Evolutionary conservation across 495 filamentous ascomycete genomes (phyloP), one percentile per base, ranked within the genome.

Genomic region (Trichoderma erinaceum): DNA sequence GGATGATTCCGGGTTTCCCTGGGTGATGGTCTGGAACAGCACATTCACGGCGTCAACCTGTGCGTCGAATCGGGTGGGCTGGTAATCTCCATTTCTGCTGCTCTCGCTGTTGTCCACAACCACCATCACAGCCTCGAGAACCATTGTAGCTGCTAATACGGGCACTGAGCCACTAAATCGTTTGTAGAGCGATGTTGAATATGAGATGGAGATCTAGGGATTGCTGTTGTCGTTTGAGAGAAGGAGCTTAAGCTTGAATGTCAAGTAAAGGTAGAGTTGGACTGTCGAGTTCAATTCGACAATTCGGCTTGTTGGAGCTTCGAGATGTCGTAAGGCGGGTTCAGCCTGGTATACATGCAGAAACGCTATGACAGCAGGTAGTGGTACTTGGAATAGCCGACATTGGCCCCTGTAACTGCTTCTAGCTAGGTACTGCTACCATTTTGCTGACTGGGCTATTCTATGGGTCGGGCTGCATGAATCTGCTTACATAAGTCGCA

Each of bases 61-160:
- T 69, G 95, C 93, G 80, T 97, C 93, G 84, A 90, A 98, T 79
- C 95, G 86, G 67, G 95, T 94, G 63, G 95, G 93, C 75, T 88
- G 80, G 78, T 99, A 99, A 74, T 99, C 95, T 72, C 95, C 95
- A 78, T 99, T 98, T 73, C 95, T 87, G 82, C 91, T 96, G 80
- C 89, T 92, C 83, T 99, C 95, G 83, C 92, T 96, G 81, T 98
- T 99, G 84, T 99, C 95, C 73, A 98, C 91, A 71, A 88, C 79
- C 66, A 88, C 78, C 84, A 88, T 87, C n/a, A 85, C 86, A 76
- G 85, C 85, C 78, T 87, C 85, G 75, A 87, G 81, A 74, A 75
- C 79, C 85, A 88, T 88, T 74, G 81, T 81, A 80, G 68, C 69
- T 61, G 66, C 50, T 70, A 46, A 3, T n/a, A 23, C 23, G 23